These are phyloP conservation scores for Viola odorata DNA, from an alignment of 345 rosid species.

Conservation along the genomic window DNA sequence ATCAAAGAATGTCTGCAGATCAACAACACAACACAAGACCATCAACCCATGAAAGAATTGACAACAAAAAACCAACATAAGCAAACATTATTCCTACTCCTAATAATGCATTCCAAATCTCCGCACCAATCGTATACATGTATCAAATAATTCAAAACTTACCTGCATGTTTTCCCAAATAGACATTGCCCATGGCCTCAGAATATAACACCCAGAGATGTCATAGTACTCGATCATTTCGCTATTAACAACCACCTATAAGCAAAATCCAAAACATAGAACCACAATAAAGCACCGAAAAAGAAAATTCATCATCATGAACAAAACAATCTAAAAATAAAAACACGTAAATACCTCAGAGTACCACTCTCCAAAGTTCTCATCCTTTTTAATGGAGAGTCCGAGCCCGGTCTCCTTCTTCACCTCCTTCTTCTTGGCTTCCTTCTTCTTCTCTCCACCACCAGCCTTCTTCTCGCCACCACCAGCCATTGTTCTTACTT, in stretches of 20 bases:
- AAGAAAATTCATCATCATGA: too few relatives aligned
- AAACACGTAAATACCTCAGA: slow-evolving; percentile 53
- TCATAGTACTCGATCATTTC: slow-evolving; percentile 98
- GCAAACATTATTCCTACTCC: too few relatives aligned
- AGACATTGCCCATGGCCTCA: slow-evolving; percentile 96
- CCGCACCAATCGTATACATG: too few relatives aligned
- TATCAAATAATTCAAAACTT: slow-evolving; percentile 19
- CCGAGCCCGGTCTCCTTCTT: slow-evolving; percentile 95
- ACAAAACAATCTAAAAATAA: background rate
- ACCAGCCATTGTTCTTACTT: too few relatives aligned
- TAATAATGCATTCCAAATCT: too few relatives aligned
- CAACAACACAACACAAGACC: background rate
- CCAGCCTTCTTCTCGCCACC: slow-evolving; percentile 13
- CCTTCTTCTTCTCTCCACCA: slow-evolving; percentile 21
- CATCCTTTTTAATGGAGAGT: slow-evolving; percentile 73
- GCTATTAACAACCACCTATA: slow-evolving; percentile 76
- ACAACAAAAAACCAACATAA: background rate
- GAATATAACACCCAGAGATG: slow-evolving; percentile 90
- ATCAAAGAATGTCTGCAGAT: slow-evolving; percentile 75
- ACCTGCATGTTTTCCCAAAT: slow-evolving; percentile 97
- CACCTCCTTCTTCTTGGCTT: slow-evolving; percentile 73
- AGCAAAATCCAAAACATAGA: slow-evolving; percentile 10
- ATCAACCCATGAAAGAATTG: background rate
- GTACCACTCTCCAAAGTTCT: slow-evolving; percentile 94
- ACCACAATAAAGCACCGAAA: too few relatives aligned